Percentiles rank a stretch among this genome's conserved stretches.
Conservation (phyloP, 2,329 filamentous ascomycete genomes). For the Grosmannia serpens region DNA sequence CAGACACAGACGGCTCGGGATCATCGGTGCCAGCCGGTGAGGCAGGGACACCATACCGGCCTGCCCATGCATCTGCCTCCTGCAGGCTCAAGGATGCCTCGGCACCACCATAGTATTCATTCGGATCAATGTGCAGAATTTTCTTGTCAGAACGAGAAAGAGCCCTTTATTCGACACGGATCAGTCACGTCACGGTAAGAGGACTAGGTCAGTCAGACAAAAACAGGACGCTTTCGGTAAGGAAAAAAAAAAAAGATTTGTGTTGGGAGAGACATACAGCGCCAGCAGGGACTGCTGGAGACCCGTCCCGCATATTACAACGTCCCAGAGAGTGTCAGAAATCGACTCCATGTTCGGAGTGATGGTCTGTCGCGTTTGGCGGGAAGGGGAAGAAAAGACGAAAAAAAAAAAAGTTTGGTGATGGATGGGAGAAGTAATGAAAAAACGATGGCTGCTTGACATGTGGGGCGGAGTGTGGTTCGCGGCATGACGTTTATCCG, state of each 20-base stretch:
- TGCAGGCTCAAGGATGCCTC: conserved; percentile 79
- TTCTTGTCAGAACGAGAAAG: conserved; percentile 87
- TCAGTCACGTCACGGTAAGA: conserved; percentile 15
- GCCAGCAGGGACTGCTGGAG: conserved; percentile 66
- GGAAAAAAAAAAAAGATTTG: conserved; percentile 9
- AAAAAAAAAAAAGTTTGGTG: neutral
- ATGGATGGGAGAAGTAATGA: neutral
- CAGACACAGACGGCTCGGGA: neutral
- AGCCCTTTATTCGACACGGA: conserved; percentile 48
- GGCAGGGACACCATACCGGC: conserved; percentile 21
- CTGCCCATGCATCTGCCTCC: conserved; percentile 67
- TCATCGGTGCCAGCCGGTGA: no score
- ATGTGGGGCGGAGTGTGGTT: neutral
- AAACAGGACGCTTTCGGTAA: conserved; percentile 10
- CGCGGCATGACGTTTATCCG: conserved; percentile 7
- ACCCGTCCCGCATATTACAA: conserved; percentile 68
- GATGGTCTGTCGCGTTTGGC: neutral
- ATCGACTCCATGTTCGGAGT: conserved; percentile 55
- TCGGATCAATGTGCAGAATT: conserved; percentile 78
- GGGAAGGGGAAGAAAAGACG: neutral
- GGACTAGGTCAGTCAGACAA: conserved; percentile 60
- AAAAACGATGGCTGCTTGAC: neutral
- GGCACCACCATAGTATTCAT: conserved; percentile 76
- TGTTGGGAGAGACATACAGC: conserved; percentile 20
- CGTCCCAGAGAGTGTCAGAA: conserved; percentile 65